Evolutionary conservation across 1,139 yeast genomes (phyloP).

Genomic region (Geotrichum bryndzae): DNA sequence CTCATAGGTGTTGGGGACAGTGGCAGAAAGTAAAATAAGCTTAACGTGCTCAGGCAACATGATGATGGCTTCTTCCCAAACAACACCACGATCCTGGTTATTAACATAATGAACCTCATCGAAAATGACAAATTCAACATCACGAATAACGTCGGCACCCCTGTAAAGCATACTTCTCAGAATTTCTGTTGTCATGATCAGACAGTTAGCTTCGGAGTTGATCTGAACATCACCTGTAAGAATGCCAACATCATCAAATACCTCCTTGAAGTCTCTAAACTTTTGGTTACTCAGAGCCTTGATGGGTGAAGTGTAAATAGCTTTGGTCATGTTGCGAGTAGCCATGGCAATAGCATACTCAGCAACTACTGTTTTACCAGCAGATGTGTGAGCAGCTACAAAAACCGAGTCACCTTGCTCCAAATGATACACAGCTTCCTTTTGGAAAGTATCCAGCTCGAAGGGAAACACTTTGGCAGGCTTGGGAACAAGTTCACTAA

Average conservation of each 20-base stretch:
- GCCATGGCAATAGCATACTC: constrained; percentile 98
- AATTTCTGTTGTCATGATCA: constrained; percentile 97
- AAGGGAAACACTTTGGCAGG: constrained; percentile 94
- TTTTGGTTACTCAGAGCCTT: constrained; percentile 95
- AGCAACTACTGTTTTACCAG: constrained; percentile 98
- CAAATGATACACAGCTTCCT: constrained; percentile 91
- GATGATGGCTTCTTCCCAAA: constrained; percentile 98
- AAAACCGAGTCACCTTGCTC: constrained; percentile 97
- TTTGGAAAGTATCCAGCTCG: constrained; percentile 89
- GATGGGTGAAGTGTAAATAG: constrained; percentile 94
- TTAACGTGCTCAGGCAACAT: constrained; percentile 88
- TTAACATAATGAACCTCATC: constrained; percentile 97
- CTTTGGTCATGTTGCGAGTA: constrained; percentile 81
- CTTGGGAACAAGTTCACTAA: constrained; percentile 79
- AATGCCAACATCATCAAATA: constrained; percentile 92
- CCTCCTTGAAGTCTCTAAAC: constrained; percentile 85
- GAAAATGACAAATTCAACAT: constrained; percentile 93
- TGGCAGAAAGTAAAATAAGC: constrained; percentile 60
- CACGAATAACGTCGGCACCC: constrained; percentile 93
- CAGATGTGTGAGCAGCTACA: constrained; percentile 98
- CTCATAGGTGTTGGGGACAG: constrained; percentile 95
- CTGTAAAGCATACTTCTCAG: constrained; percentile 85
- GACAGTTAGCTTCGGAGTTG: constrained; percentile 93
- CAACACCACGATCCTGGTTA: constrained; percentile 95
- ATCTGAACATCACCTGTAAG: constrained; percentile 98